Base-by-base conservation (phyloP, 352 stramenopile species). In the Aphanomyces euteiches region DNA sequence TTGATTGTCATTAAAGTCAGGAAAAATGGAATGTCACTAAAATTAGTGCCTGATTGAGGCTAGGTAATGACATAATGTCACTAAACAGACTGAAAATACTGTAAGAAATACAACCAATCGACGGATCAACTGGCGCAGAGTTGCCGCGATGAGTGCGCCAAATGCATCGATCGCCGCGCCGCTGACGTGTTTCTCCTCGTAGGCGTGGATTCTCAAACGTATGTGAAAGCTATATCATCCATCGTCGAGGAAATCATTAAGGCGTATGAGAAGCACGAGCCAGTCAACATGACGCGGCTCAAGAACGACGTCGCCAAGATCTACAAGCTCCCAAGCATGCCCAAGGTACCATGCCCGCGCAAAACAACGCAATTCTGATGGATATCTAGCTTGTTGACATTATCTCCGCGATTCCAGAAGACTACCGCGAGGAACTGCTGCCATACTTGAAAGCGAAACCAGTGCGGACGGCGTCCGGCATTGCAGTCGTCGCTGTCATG, bases 401-500 rank as follows among this genome's bases (percentile, higher is more conserved):
- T 72, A 92, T 98, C 56, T 93, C 95, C 53, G 93, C 93, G 13
- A 90, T 99, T 39, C 96, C 96, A 2, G 81, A 96, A 34, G 80
- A 96, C 45, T 98, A 98, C 80, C 88, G 90, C 54, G 79, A 92
- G 21, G 93, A 95, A 69, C 75, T 99, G 34, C 77, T 97, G 71
- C 96, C 96, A 0, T 93, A 88, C 66, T 81, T 99, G 56, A 96
- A 97, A 72, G 93, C 93, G 39, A 98, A 98, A 78, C 96, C 96
- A 3, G 92, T 99, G 28, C 89, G 96, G 57, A 98, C 95, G 1
- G 96, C 96, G 10, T 97, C 86, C 12, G 96, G 96, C 28, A 96
- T 99, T 54, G 93, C 95, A 5, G 94, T 98, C 37, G 96, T 99
- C n/a, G 95, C 96, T 0, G 95, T 98, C 17, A 99, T 99, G 95